Conservation (phyloP, 2,329 filamentous ascomycete species). For the Cytospora mali region DNA sequence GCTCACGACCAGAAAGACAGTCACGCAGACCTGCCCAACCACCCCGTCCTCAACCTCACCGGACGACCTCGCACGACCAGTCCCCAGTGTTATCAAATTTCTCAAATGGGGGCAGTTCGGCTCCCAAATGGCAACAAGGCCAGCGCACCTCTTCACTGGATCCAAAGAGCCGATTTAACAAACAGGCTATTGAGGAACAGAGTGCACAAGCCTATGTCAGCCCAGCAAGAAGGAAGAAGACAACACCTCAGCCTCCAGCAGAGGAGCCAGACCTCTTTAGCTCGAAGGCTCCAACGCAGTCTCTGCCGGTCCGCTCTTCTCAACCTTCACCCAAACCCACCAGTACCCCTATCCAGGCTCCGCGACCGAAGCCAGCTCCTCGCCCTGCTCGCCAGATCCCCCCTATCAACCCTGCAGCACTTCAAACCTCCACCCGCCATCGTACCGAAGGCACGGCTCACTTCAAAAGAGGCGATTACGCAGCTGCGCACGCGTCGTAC, state of each 20-base stretch:
- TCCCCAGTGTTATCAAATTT: slow-evolving; percentile 52
- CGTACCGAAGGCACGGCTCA: slow-evolving; percentile 81
- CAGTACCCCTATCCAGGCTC: slow-evolving; percentile 49
- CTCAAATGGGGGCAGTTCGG: slow-evolving; percentile 47
- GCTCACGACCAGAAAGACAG: slow-evolving; percentile 55
- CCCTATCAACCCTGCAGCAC: slow-evolving; percentile 65
- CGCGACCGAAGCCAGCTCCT: slow-evolving; percentile 45
- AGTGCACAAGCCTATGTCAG: slow-evolving; percentile 84
- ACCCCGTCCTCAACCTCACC: slow-evolving; percentile 36
- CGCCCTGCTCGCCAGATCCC: slow-evolving; percentile 63
- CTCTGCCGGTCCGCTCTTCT: slow-evolving; percentile 41
- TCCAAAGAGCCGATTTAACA: slow-evolving; percentile 65
- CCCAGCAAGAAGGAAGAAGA: slow-evolving; percentile 76
- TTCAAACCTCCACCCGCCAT: slow-evolving; percentile 76
- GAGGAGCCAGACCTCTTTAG: slow-evolving; percentile 65
- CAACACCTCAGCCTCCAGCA: slow-evolving; percentile 52
- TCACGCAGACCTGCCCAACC: slow-evolving; percentile 35
- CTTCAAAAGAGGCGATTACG: slow-evolving; percentile 93
- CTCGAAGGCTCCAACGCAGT: slow-evolving; percentile 42
- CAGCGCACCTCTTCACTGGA: slow-evolving; percentile 47
- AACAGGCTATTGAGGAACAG: slow-evolving; percentile 77
- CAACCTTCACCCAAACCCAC: slow-evolving; percentile 47
- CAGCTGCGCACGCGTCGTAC: slow-evolving; percentile 82
- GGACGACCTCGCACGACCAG: slow-evolving; percentile 46
- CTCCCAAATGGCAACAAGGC: slow-evolving; percentile 62